phyloP scores from a whole-genome alignment of 257 asterid genomes.

The Capsicum chinense region DNA sequence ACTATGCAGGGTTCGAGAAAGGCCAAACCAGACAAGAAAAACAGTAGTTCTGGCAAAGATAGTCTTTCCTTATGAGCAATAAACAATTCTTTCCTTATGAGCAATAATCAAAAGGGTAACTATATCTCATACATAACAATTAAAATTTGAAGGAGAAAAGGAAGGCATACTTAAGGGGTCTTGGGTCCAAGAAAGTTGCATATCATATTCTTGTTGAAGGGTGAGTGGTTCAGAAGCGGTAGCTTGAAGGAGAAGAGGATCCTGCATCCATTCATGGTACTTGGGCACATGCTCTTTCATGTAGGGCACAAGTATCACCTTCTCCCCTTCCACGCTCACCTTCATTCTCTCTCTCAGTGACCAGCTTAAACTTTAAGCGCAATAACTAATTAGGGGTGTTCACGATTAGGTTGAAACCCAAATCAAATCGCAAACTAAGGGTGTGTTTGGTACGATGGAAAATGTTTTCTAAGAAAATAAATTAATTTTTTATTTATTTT shows the following conservation, averaged over 20 bases:
- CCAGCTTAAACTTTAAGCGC: no score
- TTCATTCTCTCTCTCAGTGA: conserved; percentile 40
- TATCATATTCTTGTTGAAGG: conserved; percentile 73
- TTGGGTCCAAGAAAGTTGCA: conserved; percentile 88
- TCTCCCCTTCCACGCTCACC: conserved; percentile 76
- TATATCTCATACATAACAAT: neutral
- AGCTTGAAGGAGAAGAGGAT: conserved; percentile 80
- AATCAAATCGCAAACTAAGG: no score
- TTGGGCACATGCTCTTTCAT: conserved; percentile 84
- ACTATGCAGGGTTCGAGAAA: no score
- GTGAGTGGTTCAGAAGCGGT: conserved; percentile 94
- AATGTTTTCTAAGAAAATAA: no score
- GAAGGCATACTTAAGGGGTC: conserved; percentile 66
- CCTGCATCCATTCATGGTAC: conserved; percentile 96
- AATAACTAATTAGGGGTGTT: no score
- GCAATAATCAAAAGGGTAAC: neutral
- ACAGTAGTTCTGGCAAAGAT: no score
- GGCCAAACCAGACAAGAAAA: no score
- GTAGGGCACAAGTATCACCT: conserved; percentile 81
- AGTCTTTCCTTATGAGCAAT: no score
- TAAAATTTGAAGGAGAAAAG: neutral
- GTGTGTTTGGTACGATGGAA: no score
- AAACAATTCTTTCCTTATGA: neutral
- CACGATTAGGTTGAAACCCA: no score
- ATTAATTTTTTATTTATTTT: no score